Conservation (phyloP, 495 filamentous ascomycete genomes). For the Parathielavia hyrcaniae region DNA sequence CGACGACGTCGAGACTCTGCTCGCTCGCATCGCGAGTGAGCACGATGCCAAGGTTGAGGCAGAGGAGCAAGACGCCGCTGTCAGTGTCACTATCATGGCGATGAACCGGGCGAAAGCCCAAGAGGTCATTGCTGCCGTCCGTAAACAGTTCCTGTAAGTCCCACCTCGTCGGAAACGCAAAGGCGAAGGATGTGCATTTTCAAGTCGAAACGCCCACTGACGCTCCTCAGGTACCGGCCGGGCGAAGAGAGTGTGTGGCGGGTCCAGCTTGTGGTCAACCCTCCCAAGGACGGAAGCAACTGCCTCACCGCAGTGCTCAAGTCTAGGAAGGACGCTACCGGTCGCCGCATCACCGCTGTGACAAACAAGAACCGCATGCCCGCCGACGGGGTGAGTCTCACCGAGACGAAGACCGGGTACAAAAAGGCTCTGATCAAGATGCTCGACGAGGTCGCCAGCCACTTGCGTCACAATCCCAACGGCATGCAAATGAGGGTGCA, state of each 20-base stretch:
- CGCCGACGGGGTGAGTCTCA: background rate
- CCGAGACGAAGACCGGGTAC: constrained; percentile 2
- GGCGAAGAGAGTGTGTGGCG: constrained; percentile 20
- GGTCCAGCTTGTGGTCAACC: constrained; percentile 11
- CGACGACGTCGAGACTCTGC: constrained; percentile 5
- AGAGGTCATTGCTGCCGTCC: constrained; percentile 3
- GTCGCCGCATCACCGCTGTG: constrained; percentile 4
- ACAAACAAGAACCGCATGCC: background rate
- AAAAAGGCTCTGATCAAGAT: constrained; percentile 6
- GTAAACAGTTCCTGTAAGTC: background rate
- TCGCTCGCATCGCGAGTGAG: constrained; percentile 16
- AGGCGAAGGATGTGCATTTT: too few species aligned
- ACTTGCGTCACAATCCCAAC: constrained; percentile 19
- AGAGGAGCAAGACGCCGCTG: background rate
- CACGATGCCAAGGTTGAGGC: constrained; percentile 14
- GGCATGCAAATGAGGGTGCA: constrained; percentile 47
- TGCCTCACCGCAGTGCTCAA: background rate
- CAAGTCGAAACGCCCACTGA: too few species aligned
- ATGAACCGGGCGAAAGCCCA: constrained; percentile 7
- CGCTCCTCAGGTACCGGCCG: background rate
- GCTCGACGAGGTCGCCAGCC: background rate
- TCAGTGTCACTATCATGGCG: constrained; percentile 18
- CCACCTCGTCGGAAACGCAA: too few species aligned
- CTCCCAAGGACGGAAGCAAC: background rate
- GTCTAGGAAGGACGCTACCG: constrained; percentile 1